Conservation (phyloP, 2,329 filamentous ascomycete species). For the Ceratocystis eucalypticola region DNA sequence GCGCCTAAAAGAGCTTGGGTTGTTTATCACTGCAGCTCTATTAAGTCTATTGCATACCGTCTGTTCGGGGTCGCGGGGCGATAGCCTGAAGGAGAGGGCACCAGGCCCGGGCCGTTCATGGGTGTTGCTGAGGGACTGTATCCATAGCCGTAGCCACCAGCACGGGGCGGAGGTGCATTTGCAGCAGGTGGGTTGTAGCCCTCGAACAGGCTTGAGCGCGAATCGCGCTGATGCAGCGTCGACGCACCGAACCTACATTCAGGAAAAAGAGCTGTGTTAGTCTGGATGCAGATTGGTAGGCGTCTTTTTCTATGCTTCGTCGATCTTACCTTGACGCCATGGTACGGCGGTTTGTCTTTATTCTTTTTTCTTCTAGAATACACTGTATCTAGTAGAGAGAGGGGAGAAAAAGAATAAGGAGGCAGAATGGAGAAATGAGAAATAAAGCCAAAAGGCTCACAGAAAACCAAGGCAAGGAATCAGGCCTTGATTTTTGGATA, state of each 20-base stretch:
- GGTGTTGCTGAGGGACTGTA: conserved; percentile 19
- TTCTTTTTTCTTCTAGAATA: neutral
- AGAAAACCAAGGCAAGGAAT: neutral
- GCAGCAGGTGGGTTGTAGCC: conserved; percentile 44
- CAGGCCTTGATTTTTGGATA: neutral
- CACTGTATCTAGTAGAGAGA: neutral
- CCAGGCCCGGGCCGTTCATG: conserved; percentile 11
- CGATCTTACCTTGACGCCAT: conserved; percentile 9
- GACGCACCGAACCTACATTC: conserved; percentile 49
- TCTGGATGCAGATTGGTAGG: too few relatives aligned
- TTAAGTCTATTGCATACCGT: conserved; percentile 33
- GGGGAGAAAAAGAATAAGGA: neutral
- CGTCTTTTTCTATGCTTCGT: neutral
- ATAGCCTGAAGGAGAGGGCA: conserved; percentile 31
- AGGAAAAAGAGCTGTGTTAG: neutral
- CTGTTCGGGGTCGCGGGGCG: conserved; percentile 59
- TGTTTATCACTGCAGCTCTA: too few relatives aligned
- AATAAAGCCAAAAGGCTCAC: neutral
- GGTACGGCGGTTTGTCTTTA: neutral
- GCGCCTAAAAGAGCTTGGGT: too few relatives aligned
- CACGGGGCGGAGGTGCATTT: conserved; percentile 30
- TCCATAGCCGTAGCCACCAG: conserved; percentile 39
- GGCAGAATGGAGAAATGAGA: neutral
- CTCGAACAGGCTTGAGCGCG: conserved; percentile 60
- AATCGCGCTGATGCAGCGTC: conserved; percentile 56